Conservation (phyloP, 495 filamentous ascomycete genomes). For the Tuber borchii region DNA sequence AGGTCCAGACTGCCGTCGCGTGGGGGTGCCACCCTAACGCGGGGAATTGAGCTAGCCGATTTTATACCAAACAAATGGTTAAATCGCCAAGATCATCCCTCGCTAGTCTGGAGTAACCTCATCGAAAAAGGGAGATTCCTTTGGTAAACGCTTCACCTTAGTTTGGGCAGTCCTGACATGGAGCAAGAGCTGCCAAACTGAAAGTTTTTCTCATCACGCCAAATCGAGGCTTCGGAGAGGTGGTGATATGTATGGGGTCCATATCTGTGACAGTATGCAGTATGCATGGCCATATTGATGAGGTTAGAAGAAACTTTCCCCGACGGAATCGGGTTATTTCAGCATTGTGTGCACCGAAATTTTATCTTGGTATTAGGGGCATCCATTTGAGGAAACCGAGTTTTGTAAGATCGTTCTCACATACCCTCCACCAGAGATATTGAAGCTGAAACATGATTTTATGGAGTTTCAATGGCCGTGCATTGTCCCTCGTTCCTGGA, state of each 20-base stretch:
- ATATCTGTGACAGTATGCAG: not conserved
- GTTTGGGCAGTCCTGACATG: conserved; percentile 15
- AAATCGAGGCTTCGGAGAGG: conserved; percentile 19
- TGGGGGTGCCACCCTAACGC: conserved; percentile 28
- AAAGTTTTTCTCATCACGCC: conserved; percentile 4
- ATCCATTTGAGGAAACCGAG: not conserved
- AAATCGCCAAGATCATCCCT: conserved; percentile 29
- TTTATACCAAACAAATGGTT: conserved; percentile 7
- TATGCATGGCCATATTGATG: conserved; percentile 8
- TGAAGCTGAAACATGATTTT: conserved; percentile 24
- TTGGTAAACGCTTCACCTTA: conserved; percentile 16
- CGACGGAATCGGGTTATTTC: not conserved
- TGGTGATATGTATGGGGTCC: conserved; percentile 8
- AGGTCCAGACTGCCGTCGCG: conserved; percentile 9
- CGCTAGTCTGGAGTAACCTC: conserved; percentile 7
- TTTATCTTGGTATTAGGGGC: not conserved
- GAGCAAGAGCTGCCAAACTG: conserved; percentile 11
- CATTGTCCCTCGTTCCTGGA: conserved; percentile 17
- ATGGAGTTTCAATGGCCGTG: conserved; percentile 9
- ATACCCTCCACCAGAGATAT: conserved; percentile 4
- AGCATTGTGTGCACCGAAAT: not conserved
- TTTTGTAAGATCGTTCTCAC: conserved; percentile 1
- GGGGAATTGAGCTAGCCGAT: conserved; percentile 27
- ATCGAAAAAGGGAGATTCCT: conserved; percentile 25
- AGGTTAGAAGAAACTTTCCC: conserved; percentile 6